A percentile compares a stretch with the other conserved stretches of the same genome.
phyloP scores from a whole-genome alignment of 768 basidiomycete genomes.

The Gymnopilus dilepis region DNA sequence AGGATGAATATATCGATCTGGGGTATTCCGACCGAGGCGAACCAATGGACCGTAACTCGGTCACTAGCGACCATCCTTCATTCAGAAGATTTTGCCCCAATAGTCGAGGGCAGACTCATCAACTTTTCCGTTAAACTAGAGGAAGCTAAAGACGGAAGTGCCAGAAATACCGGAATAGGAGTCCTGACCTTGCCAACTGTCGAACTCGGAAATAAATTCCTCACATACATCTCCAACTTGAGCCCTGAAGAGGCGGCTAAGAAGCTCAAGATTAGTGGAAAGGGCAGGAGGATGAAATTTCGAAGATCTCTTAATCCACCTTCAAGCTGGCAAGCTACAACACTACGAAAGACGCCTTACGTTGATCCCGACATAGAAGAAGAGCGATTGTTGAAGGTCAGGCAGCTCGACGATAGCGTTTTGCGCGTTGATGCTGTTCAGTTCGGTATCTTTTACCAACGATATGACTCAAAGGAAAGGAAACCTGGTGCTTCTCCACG shows the following conservation, averaged over 20 bases:
- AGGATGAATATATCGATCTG: constrained; percentile 44
- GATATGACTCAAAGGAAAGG: constrained; percentile 34
- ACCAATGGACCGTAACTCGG: constrained; percentile 61
- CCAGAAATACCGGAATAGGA: constrained; percentile 62
- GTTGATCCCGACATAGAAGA: constrained; percentile 59
- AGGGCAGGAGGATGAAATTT: constrained; percentile 50
- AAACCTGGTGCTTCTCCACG: constrained; percentile 41
- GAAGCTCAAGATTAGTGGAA: constrained; percentile 41
- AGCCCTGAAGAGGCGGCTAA: constrained; percentile 30
- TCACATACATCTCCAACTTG: constrained; percentile 42
- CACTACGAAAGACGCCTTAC: constrained; percentile 59
- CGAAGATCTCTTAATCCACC: constrained; percentile 20
- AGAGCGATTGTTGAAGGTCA: constrained; percentile 49
- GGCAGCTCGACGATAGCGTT: constrained; percentile 44
- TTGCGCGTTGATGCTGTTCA: constrained; percentile 68
- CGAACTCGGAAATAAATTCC: constrained; percentile 49
- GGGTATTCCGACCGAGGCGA: constrained; percentile 46
- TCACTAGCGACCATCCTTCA: constrained; percentile 63
- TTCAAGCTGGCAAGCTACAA: constrained; percentile 29
- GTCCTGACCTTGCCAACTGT: constrained; percentile 43
- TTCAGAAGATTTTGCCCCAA: constrained; percentile 50
- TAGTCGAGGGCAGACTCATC: constrained; percentile 40
- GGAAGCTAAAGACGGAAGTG: constrained; percentile 48
- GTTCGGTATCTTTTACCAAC: constrained; percentile 64
- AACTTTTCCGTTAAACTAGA: constrained; percentile 71